Conservation (phyloP, 106 monocot genomes). For the Dendrobium officinale region DNA sequence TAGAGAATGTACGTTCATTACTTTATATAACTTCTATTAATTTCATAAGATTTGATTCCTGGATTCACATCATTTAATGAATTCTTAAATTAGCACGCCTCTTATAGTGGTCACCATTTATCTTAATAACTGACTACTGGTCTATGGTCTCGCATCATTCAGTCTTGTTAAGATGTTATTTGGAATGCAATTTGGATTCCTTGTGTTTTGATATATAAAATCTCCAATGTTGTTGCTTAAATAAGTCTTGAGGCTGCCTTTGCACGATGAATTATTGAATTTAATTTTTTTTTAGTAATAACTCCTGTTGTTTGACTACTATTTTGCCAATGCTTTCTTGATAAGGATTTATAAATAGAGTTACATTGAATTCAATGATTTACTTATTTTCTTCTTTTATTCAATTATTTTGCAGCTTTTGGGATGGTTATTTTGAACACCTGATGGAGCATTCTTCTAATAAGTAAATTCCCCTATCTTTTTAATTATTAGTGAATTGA, state of each 20-base stretch:
- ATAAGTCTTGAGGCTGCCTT: neutral
- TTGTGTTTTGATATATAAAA: conserved; percentile 1
- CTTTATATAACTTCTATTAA: too few species aligned
- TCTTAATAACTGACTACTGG: neutral
- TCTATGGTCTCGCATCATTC: neutral
- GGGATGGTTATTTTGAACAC: conserved; percentile 96
- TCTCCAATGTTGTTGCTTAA: neutral
- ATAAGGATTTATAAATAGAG: neutral
- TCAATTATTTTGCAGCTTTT: conserved; percentile 56
- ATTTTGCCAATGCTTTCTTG: neutral
- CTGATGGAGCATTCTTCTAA: conserved; percentile 79
- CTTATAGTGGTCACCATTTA: neutral
- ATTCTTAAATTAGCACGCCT: neutral
- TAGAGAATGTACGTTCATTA: too few species aligned
- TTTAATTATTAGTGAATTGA: neutral
- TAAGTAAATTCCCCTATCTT: conserved; percentile 49
- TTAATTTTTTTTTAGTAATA: neutral
- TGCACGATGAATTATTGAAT: neutral
- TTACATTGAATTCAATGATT: neutral
- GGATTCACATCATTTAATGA: too few species aligned
- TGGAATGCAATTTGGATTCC: neutral
- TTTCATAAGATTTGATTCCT: too few species aligned
- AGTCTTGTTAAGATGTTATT: neutral
- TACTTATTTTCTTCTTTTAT: neutral
- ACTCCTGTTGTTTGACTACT: neutral